phyloP scores from a whole-genome alignment of 108 stramenopile species.

The Cyclotella cryptica region DNA sequence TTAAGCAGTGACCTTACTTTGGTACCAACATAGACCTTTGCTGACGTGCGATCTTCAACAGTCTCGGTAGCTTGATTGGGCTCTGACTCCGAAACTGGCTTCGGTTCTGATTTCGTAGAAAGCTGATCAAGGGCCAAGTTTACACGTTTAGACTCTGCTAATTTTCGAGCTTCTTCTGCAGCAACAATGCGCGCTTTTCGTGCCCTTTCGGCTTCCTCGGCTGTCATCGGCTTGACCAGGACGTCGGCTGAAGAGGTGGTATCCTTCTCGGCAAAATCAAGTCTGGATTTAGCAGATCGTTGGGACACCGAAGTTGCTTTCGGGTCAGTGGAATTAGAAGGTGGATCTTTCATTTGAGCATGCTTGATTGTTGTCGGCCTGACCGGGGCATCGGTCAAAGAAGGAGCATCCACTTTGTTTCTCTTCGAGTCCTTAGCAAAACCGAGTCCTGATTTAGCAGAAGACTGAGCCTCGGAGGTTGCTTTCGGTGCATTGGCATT shows the following conservation, averaged over 20 bases:
- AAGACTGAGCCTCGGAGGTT: neutral
- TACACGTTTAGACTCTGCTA: constrained; percentile 4
- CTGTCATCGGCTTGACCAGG: neutral
- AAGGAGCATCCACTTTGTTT: too few species aligned
- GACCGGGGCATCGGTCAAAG: too few species aligned
- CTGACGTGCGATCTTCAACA: neutral
- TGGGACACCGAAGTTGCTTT: neutral
- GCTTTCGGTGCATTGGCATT: neutral
- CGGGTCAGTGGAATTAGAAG: neutral
- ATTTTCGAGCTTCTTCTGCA: constrained; percentile 10
- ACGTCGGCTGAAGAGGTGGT: neutral
- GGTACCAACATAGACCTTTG: constrained; percentile 20
- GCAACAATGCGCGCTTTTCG: constrained; percentile 10
- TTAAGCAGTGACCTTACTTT: too few species aligned
- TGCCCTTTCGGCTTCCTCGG: constrained; percentile 13
- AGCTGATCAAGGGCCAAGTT: neutral
- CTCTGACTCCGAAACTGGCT: neutral
- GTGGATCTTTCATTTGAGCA: neutral
- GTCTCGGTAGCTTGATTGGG: neutral
- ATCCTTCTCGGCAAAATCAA: neutral
- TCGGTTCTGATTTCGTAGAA: neutral
- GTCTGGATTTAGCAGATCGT: neutral
- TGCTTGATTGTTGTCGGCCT: too few species aligned
- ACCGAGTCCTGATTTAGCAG: neutral
- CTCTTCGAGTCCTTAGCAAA: too few species aligned